phyloP scores from a whole-genome alignment of 1,139 yeast genomes.

The Saccharomyces hybrid region DNA sequence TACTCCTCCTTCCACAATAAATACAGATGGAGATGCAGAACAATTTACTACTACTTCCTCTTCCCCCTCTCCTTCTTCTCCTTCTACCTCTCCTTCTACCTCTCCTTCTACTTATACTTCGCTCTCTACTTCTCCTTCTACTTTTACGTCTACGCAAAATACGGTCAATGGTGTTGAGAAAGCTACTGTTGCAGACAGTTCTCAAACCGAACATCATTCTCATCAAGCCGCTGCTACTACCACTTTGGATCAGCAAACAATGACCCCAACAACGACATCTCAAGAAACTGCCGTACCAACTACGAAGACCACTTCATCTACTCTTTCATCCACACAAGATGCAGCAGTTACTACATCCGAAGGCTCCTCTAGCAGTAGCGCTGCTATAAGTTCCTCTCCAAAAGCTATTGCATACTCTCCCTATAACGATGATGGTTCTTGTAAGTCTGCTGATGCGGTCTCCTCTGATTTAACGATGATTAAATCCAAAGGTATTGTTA shows the following conservation, averaged over 20 bases:
- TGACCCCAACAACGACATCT: conserved; percentile 7
- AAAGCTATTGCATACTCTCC: conserved; percentile 72
- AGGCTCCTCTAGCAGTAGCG: conserved; percentile 14
- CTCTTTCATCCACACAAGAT: conserved; percentile 1
- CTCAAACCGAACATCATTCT: background rate
- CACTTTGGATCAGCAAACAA: background rate
- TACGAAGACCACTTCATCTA: conserved; percentile 3
- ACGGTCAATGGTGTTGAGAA: background rate
- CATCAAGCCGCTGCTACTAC: conserved; percentile 6
- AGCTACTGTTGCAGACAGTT: background rate
- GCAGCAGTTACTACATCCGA: conserved; percentile 5
- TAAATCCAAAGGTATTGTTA: conserved; percentile 50
- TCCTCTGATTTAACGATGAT: conserved; percentile 53
- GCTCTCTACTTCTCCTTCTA: too few relatives aligned
- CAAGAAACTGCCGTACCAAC: conserved; percentile 11
- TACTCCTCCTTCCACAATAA: conserved; percentile 2
- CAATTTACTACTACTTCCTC: conserved; percentile 1
- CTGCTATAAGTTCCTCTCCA: conserved; percentile 37
- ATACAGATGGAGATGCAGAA: background rate
- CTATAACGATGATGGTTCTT: conserved; percentile 56
- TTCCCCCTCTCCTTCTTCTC: background rate
- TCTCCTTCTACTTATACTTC: too few relatives aligned
- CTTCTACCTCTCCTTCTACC: background rate
- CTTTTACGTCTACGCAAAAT: background rate
- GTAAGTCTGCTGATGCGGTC: conserved; percentile 54